Evolutionary conservation across 139 green algal species (phyloP).

Genomic region (Micromonas commoda): DNA sequence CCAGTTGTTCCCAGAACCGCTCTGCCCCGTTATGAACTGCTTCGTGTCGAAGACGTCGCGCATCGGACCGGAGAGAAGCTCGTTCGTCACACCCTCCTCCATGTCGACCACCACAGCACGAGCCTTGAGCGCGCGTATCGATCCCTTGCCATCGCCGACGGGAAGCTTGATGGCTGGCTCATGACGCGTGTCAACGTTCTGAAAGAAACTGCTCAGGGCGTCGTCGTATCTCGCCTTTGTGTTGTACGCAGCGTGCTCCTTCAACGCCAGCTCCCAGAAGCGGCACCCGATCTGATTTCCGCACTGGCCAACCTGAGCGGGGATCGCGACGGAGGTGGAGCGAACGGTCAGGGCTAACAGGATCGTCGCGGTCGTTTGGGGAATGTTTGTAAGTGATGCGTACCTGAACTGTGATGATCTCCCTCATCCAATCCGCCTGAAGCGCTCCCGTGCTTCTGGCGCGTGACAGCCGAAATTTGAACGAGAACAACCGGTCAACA

Average conservation of each 20-base stretch:
- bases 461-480: no score
- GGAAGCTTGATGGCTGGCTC: constrained; percentile 55
- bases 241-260: constrained; percentile 71
- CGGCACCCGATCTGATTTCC: constrained; percentile 40
- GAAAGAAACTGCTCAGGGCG: constrained; percentile 74
- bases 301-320: constrained; percentile 32
- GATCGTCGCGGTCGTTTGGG: background rate
- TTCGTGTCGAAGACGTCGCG: constrained; percentile 61
- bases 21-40: constrained; percentile 61
- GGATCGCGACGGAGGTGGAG: background rate
- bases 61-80: constrained; percentile 61
- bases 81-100: constrained; percentile 73
- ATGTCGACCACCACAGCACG: constrained; percentile 75
- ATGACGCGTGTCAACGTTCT: constrained; percentile 59
- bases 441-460: background rate
- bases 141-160: constrained; percentile 43
- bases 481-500: no score
- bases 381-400: background rate
- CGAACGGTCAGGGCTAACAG: background rate
- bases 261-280: constrained; percentile 40
- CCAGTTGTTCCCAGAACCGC: constrained; percentile 81
- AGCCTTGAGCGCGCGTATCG: constrained; percentile 60
- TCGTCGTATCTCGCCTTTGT: constrained; percentile 57
- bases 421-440: constrained; percentile 2
- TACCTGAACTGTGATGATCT: constrained; percentile 38